Base-by-base conservation (phyloP, 495 filamentous ascomycete genomes). In the Aspergillus ellipticus region DNA sequence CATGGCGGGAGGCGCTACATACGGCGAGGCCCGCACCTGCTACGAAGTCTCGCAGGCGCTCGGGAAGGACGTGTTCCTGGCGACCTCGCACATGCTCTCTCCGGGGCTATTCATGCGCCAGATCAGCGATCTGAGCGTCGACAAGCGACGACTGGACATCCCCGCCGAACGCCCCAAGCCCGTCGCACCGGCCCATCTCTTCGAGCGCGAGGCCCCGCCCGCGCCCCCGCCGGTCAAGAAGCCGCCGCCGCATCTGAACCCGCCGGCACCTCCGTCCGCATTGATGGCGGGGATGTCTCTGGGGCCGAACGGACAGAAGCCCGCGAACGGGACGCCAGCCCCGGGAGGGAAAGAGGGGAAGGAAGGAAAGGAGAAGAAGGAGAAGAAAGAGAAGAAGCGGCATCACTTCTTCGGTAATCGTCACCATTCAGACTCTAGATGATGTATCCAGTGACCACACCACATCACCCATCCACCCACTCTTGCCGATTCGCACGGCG, bases 1-100 rank as follows among this genome's bases (percentile, higher is more conserved):
- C 69, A 88, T 97, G 84, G 93, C 94, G 17, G 94, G 95, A 33
- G 94, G 94, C 39, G 95, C 95, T 6, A 98, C 92, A 3, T 94
- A 92, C 68, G 87, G 88, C 1, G 94, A 98, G 73, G 76, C 88
- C 6, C 84, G 95, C 49, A 79, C 87, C 17, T 97, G 94, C 73
- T 97, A 97, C 62, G 92, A 98, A 58, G 68, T 93, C 42, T 87
- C 89, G 8, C 79, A 87, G 55, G 62, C 80, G 46, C 82, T 79
- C 56, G 82, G 79, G 53, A 83, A 87, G 41, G 94, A 97, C 60
- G 79, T 96, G n/a, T 92, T 92, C 71, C 80, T 98, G 11, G 87
- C 85, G n/a, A 92, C 90, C 1, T 89, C 84, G 11, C 93, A 98
- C 68, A 96, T 97, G 89, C 74, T 95, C 20, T 90, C 82, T 5